Base-by-base conservation (phyloP, 768 basidiomycete species). In the Boletus sensibilis region DNA sequence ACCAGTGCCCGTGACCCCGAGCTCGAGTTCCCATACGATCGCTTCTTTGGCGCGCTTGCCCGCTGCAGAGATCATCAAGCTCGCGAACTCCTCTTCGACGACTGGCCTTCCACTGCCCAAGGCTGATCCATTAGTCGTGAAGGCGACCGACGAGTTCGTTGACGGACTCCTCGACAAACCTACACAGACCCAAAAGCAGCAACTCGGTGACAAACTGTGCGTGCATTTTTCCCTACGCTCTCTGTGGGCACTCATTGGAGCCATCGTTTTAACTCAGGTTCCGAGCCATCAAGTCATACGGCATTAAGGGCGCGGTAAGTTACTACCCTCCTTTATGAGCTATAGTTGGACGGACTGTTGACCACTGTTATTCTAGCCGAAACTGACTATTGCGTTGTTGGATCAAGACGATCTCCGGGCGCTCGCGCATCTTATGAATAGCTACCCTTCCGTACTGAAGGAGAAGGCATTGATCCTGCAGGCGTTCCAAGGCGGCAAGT, bases 371-470 rank as follows among this genome's bases (percentile, higher is more conserved):
- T 50, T 60, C 35, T 62, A 90, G 85, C 90, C 92, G 48, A 94
- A 94, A 68, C 75, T 92, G 59, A 94, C 93, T 1, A 91, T 97
- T 63, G 75, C 81, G 5, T 79, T 94, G 10, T 75, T 96, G 57
- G 92, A 95, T 65, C 80, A 87, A 63, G 94, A 94, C 56, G 93
- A 96, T 65, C 79, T 95, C 23, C 83, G 88, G 41, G 78, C 91
- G 5, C 80, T 95, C 45, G 88, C 90, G 7, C 90, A 92, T 69
- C 79, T 95, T 41, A 86, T 92, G 86, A 90, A 92, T 70, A 90
- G 90, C 68, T 94, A 91, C 70, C 88, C 90, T 12, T 74, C 82
- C 9, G 81, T 93, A 2, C 77, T 94, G 56, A 93, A 89, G 74
- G 90, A 92, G 69, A 94, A 93, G 74, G 85, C 75, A 12, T 56